Evolutionary conservation across 257 asterid species (phyloP), one percentile per base, ranked within the genome.

Genomic region (Echium plantagineum): DNA sequence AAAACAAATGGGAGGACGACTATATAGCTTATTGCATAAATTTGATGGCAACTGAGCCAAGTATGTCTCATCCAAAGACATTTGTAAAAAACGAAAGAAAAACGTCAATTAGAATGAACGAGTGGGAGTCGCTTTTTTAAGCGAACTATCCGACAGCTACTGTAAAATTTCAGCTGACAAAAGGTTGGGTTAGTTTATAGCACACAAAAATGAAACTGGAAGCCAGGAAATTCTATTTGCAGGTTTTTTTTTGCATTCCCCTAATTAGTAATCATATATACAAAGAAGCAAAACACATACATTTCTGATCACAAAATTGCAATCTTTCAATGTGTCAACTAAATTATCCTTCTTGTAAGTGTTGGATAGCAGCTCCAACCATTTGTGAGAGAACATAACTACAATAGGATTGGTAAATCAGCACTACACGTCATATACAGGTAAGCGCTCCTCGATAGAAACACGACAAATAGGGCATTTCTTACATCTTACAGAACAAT

Each of bases 341-440:
- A 42, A 10, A 42, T 15, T 42, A 42, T 42, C 49, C 49, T 42
- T 10, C 26, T 24, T 12, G 12, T 42, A 13, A 42, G 15, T 42
- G 15, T 42, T 42, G 49, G 17, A 13, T 15, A 42, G 3, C 49
- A 35, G 47, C 13, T 35, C 47, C 15, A 7, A 35, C 15, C 6
- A 3, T 2, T 35, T 35, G 13, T 35, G 47, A 35, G 47, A 7
- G 5, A 13, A 13, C 49, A 13, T 42, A 42, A 35, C 10, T 42
- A 35, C 10, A 12, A 42, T 42, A 1, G 17, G 49, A 10, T 42
- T 42, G 49, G 49, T 42, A 42, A 42, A 42, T 42, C 49, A 42
- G 49, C 46, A 63, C 90, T 93, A 93, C 75, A 93, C 99, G 80
- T 93, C 99, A 85, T 83, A 93, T 71, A 93, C 97, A 66, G 96